Evolutionary conservation across 768 basidiomycete species (phyloP).

Genomic region (Phaeolepiota aurea): DNA sequence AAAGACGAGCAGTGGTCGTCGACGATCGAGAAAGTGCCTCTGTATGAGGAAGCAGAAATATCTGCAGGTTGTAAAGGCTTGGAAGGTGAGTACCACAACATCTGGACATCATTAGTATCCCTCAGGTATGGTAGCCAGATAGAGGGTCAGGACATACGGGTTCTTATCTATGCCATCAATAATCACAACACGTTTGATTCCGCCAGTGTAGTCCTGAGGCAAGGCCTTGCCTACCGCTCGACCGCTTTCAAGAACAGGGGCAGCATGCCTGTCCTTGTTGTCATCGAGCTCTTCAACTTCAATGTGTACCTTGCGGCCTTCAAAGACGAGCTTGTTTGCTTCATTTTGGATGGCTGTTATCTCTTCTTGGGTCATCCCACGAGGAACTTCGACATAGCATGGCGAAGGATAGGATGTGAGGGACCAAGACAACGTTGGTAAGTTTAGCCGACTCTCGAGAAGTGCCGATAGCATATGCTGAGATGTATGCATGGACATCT

Average conservation of each 20-base stretch:
- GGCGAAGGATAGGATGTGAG: constrained; percentile 58
- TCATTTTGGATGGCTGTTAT: constrained; percentile 50
- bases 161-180: constrained; percentile 81
- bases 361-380: constrained; percentile 57
- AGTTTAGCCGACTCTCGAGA: constrained; percentile 52
- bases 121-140: background rate
- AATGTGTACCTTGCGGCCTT: constrained; percentile 60
- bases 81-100: constrained; percentile 85
- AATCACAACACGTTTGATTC: constrained; percentile 68
- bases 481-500: constrained; percentile 83
- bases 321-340: constrained; percentile 61
- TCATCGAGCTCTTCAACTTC: constrained; percentile 63
- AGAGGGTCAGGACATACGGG: constrained; percentile 38
- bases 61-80: constrained; percentile 61
- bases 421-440: constrained; percentile 81
- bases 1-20: constrained; percentile 62
- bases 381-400: constrained; percentile 71
- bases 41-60: constrained; percentile 65
- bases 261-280: constrained; percentile 19
- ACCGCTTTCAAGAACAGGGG: constrained; percentile 32
- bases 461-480: constrained; percentile 80
- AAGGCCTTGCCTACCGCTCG: constrained; percentile 50
- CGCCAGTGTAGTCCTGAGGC: constrained; percentile 68
- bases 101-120: constrained; percentile 22
- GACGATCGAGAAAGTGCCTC: constrained; percentile 55